A percentile compares a stretch with the other conserved stretches of the same genome.
Conservation (phyloP, 2,329 filamentous ascomycete species). For the Corinectria fuckeliana region DNA sequence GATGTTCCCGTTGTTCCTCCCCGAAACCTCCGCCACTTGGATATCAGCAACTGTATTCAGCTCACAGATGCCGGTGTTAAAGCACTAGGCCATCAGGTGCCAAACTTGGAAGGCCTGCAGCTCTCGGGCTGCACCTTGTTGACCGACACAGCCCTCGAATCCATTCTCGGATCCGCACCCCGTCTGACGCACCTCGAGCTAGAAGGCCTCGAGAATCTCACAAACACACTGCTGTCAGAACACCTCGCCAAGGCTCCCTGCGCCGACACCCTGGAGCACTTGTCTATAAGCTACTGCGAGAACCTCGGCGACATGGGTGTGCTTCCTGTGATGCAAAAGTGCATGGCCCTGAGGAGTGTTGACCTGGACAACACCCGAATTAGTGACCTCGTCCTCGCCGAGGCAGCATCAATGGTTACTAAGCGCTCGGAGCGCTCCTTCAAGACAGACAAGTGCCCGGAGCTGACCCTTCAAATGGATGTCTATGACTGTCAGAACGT, state of each 20-base stretch:
- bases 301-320: slow-evolving; percentile 82
- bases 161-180: slow-evolving; percentile 77
- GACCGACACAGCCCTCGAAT: slow-evolving; percentile 74
- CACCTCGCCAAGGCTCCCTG: slow-evolving; percentile 80
- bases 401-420: slow-evolving; percentile 82
- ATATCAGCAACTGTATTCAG: slow-evolving; percentile 78
- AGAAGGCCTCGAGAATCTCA: slow-evolving; percentile 81
- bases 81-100: slow-evolving; percentile 75
- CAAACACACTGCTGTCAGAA: slow-evolving; percentile 74
- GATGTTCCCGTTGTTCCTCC: slow-evolving; percentile 77
- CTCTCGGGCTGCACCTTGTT: slow-evolving; percentile 79
- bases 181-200: slow-evolving; percentile 85
- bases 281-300: slow-evolving; percentile 92
- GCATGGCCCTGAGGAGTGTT: slow-evolving; percentile 70
- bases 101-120: slow-evolving; percentile 81
- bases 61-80: slow-evolving; percentile 78
- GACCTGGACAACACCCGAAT: slow-evolving; percentile 95
- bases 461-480: slow-evolving; percentile 74
- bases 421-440: slow-evolving; percentile 61
- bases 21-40: slow-evolving; percentile 81
- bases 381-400: slow-evolving; percentile 83
- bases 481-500: slow-evolving; percentile 93
- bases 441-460: slow-evolving; percentile 50
- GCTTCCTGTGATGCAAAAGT: slow-evolving; percentile 80
- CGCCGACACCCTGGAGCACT: slow-evolving; percentile 72